Evolutionary conservation across 768 basidiomycete species (phyloP).

Genomic region (Calvatia gigantea): DNA sequence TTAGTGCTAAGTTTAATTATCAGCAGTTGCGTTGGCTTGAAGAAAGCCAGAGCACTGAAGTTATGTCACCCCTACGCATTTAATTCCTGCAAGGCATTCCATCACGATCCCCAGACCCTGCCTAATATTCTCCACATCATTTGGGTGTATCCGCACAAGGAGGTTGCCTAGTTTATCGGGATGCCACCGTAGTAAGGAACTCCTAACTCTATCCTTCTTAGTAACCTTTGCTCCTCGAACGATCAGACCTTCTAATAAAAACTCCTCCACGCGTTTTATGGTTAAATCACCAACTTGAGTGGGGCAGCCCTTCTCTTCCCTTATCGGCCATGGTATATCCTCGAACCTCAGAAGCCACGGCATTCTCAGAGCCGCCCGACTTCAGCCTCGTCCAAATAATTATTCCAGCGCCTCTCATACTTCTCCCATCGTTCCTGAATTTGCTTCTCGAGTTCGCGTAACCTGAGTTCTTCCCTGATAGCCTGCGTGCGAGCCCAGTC

Average conservation of each 20-base stretch:
- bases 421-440: conserved; percentile 42
- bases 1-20: neutral
- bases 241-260: conserved; percentile 43
- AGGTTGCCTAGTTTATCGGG: conserved; percentile 57
- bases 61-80: conserved; percentile 14
- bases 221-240: conserved; percentile 39
- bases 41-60: neutral
- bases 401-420: conserved; percentile 52
- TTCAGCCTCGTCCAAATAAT: conserved; percentile 27
- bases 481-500: conserved; percentile 48
- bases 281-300: conserved; percentile 31
- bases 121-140: conserved; percentile 41
- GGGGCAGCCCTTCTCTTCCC: conserved; percentile 10
- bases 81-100: conserved; percentile 28
- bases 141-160: conserved; percentile 37
- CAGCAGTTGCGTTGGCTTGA: too few species aligned
- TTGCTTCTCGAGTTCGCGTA: conserved; percentile 38
- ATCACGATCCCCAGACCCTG: conserved; percentile 45
- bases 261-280: conserved; percentile 38
- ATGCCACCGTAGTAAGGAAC: conserved; percentile 63
- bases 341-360: conserved; percentile 32
- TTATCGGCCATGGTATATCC: conserved; percentile 65
- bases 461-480: conserved; percentile 43
- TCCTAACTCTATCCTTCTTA: conserved; percentile 51
- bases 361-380: conserved; percentile 9